Evolutionary conservation across 2,329 filamentous ascomycete species (phyloP), one percentile per base, ranked within the genome.

Genomic region (Nakataea oryzae): DNA sequence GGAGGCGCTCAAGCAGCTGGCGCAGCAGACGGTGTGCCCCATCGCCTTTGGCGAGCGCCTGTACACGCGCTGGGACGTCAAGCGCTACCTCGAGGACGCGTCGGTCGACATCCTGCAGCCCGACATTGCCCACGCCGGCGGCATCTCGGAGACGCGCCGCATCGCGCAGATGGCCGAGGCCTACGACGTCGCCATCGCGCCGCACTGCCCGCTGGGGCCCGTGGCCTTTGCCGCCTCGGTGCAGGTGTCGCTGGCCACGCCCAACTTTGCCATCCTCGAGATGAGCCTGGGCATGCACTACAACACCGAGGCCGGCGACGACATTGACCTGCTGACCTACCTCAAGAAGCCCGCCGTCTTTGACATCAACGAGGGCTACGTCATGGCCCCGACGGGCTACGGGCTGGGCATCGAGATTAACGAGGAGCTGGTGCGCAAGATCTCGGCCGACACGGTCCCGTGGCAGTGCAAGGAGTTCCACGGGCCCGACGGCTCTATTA

Each of bases 261-360:
- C 75, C 65, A 88, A 84, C 73, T 87, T 85, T 69, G 81, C 79
- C 11, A 88, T 89, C 57, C 84, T 87, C 69, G 86, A 89, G 70
- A 88, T 88, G 86, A 85, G 82, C 64, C 68, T 88, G 54, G 86
- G 86, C 0, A 89, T 89, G 69, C 87, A 90, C 72, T 90, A 89
- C 70, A 89, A 89, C 66, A 78, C 76, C 3, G 62, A 67, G 81
- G 81, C 3, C 76, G 78, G 61, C 77, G 81, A 67, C 66, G 62
- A 61, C 30, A 50, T 63, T 24, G 84, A 87, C 70, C 75, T 87
- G 62, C 81, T 78, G n/a, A 86, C 79, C 61, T 88, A 88, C 68
- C 74, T 82, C 1, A 80, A 79, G 67, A 81, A 87, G 68, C 75
- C 80, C 0, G 77, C 77, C 34, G 81, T 86, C 0, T 87, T 85